Evolutionary conservation across 257 asterid species (phyloP), one percentile per base, ranked within the genome.

Genomic region (Gentiana macrophylla): DNA sequence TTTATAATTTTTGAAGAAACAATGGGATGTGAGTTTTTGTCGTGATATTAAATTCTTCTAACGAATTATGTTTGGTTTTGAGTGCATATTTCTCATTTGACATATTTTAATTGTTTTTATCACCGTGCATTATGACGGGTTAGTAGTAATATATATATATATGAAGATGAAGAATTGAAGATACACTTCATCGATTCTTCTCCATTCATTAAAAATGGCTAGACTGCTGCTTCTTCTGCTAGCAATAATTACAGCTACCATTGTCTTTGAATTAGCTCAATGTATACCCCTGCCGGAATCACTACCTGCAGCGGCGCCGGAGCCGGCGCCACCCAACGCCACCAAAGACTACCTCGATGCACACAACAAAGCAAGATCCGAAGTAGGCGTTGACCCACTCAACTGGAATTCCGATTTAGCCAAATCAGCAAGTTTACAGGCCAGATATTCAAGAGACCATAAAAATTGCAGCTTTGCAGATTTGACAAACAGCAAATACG

Each of bases 361-460:
- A 6, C 98, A 91, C 80, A 91, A 87, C 68, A 54, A 74, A 51
- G 97, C 95, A 1, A 78, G 98, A 62, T 60, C 76, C 11, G 85
- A 67, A 45, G 95, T 91, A 24, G 90, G 94, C 6, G 97, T 91
- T 11, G 70, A 61, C 15, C 83, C 94, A 1, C 79, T 91, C 24
- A 67, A 50, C 48, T 91, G 98, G 98, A 91, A 78, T 64, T 71
- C 66, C 8, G 50, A 66, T 55, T 64, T 91, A 59, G 90, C 87
- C 55, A 82, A 79, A 56, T 64, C 91, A 44, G 86, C 95, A 32
- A 83, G 95, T 67, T 62, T 91, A 12, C 76, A 52, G 52, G 84
- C 63, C 24, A 62, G 95, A 69, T 70, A 77, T 38, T 96, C 83
- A 43, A 67, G 95, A 51, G 90, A 91, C 80, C 67, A 64, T 32